Evolutionary conservation across 2,329 filamentous ascomycete genomes (phyloP).

Genomic region (Colletotrichum orbiculare): DNA sequence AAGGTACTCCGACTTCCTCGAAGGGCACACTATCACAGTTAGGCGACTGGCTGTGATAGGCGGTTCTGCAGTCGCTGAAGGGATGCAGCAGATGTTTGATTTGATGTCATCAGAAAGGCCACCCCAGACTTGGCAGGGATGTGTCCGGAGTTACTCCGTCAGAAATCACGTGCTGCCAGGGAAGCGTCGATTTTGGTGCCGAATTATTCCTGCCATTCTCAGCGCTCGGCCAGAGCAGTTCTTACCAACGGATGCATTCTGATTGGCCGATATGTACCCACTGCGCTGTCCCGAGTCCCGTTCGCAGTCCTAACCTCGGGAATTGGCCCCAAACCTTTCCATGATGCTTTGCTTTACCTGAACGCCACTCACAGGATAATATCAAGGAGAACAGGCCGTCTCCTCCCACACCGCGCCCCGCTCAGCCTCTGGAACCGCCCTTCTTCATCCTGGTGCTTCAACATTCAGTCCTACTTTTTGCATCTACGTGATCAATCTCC

Average conservation of each 20-base stretch:
- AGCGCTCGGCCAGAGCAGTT: too few relatives aligned
- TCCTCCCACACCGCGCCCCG: slow-evolving; percentile 23
- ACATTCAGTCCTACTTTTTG: background rate
- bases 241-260: background rate
- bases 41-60: background rate
- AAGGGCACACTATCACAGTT: slow-evolving; percentile 16
- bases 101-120: slow-evolving; percentile 21
- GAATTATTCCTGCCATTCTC: too few relatives aligned
- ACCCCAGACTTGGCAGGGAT: slow-evolving; percentile 11
- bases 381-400: slow-evolving; percentile 17
- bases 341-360: slow-evolving; percentile 26
- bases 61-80: slow-evolving; percentile 8
- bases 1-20: slow-evolving; percentile 1
- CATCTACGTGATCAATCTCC: slow-evolving; percentile 1
- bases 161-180: slow-evolving; percentile 6
- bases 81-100: slow-evolving; percentile 7
- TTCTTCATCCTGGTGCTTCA: slow-evolving; percentile 7
- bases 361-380: slow-evolving; percentile 29
- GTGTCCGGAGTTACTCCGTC: slow-evolving; percentile 8
- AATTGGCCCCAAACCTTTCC: slow-evolving; percentile 17
- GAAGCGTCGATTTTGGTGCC: background rate
- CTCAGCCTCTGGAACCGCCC: slow-evolving; percentile 8
- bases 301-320: too few relatives aligned
- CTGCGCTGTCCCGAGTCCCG: background rate
- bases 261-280: slow-evolving; percentile 3